Conservation (phyloP, 192 early-diverging fungal species). For the Podila horticola region DNA sequence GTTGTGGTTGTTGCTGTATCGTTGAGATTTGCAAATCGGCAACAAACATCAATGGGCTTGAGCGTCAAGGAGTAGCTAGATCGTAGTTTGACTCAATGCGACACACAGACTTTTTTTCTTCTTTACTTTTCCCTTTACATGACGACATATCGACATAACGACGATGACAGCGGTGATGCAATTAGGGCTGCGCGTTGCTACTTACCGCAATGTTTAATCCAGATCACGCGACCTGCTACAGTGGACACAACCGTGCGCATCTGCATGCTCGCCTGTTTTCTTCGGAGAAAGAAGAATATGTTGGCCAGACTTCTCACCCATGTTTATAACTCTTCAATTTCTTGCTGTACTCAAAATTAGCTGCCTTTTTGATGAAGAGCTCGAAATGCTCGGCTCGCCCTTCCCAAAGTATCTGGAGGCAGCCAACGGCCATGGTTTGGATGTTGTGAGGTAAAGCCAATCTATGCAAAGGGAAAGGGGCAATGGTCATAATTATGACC, state of each 20-base stretch:
- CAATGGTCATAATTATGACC: no score
- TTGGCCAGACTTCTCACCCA: no score
- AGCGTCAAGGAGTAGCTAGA: neutral
- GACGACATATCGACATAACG: neutral
- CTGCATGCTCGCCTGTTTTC: neutral
- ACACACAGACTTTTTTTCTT: neutral
- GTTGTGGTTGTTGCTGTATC: slow-evolving; percentile 1
- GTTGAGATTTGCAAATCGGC: neutral
- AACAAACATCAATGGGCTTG: no score
- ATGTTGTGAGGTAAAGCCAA: slow-evolving; percentile 58
- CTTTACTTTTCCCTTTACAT: neutral
- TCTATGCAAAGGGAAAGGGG: no score
- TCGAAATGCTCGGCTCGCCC: slow-evolving; percentile 73
- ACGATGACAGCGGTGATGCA: no score
- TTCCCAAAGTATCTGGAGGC: slow-evolving; percentile 66
- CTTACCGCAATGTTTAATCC: no score
- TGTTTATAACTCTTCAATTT: neutral
- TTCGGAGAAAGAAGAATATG: no score
- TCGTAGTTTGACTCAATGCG: slow-evolving; percentile 8
- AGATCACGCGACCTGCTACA: no score
- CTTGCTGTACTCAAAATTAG: slow-evolving; percentile 41
- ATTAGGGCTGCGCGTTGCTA: no score
- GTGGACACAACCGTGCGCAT: no score
- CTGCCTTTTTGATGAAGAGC: slow-evolving; percentile 72
- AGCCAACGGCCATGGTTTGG: slow-evolving; percentile 62